A percentile compares a stretch with the other conserved stretches of the same genome.
Evolutionary conservation across 768 basidiomycete species (phyloP).

Genomic region (Tricholoma matsutake): DNA sequence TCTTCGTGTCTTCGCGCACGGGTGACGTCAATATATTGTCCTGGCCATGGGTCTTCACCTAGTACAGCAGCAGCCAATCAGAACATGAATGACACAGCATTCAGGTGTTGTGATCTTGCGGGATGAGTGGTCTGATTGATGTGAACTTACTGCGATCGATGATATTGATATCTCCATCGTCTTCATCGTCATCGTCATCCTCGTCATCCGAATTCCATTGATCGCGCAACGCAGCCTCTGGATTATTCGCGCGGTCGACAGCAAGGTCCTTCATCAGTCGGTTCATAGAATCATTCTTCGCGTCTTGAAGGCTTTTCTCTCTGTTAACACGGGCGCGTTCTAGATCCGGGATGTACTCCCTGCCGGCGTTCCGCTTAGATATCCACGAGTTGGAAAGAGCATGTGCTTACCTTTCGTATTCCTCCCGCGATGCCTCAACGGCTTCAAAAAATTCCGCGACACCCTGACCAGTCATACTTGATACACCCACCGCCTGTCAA

Average conservation of each 20-base stretch:
- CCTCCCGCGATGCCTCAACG: conserved; percentile 81
- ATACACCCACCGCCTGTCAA: conserved; percentile 87
- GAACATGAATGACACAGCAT: conserved; percentile 9
- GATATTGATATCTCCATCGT: conserved; percentile 51
- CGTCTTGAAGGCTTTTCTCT: conserved; percentile 59
- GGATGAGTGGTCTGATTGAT: not conserved
- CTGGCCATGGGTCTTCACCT: conserved; percentile 72
- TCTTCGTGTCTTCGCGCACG: conserved; percentile 51
- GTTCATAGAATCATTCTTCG: conserved; percentile 74
- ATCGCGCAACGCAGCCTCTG: conserved; percentile 51
- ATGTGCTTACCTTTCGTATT: conserved; percentile 77
- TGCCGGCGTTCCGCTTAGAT: conserved; percentile 27
- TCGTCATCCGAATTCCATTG: conserved; percentile 62
- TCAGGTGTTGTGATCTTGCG: not conserved
- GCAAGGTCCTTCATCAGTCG: conserved; percentile 77
- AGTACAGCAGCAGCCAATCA: conserved; percentile 10
- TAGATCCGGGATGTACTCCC: conserved; percentile 91
- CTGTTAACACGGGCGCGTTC: conserved; percentile 62
- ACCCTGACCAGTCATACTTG: conserved; percentile 93
- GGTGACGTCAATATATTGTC: conserved; percentile 74
- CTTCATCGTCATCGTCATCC: conserved; percentile 52
- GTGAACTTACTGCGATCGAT: conserved; percentile 65
- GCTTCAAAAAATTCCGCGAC: conserved; percentile 90
- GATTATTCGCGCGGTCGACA: conserved; percentile 68
- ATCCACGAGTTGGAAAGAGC: not conserved